Evolutionary conservation across 2,329 filamentous ascomycete species (phyloP).

Genomic region (Paracorniculantispora psalliotae): DNA sequence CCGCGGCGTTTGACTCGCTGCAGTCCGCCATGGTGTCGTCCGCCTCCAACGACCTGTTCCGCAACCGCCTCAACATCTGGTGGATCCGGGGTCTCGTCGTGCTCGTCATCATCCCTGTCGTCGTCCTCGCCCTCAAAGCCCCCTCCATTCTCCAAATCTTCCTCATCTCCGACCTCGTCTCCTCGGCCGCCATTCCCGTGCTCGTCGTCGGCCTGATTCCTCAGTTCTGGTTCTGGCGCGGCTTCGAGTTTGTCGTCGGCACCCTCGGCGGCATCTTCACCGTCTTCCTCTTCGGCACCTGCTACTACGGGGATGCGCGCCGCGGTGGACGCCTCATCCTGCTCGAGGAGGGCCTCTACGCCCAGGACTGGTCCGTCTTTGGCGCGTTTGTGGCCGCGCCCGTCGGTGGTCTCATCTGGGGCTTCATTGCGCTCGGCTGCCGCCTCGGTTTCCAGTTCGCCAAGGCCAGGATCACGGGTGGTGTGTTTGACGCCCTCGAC

Average conservation of each 20-base stretch:
- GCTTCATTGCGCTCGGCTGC: slow-evolving; percentile 54
- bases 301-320: slow-evolving; percentile 67
- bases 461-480: slow-evolving; percentile 52
- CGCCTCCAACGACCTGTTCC: slow-evolving; percentile 78
- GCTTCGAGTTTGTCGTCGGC: slow-evolving; percentile 74
- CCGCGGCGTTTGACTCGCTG: slow-evolving; percentile 73
- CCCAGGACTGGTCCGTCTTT: slow-evolving; percentile 74
- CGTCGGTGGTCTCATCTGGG: slow-evolving; percentile 69
- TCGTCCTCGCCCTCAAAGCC: slow-evolving; percentile 68
- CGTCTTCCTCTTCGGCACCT: slow-evolving; percentile 74
- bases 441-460: slow-evolving; percentile 56
- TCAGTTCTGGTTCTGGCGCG: slow-evolving; percentile 70
- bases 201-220: slow-evolving; percentile 67
- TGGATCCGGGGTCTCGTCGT: slow-evolving; percentile 66
- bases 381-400: slow-evolving; percentile 79
- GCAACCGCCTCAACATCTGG: slow-evolving; percentile 74
- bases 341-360: slow-evolving; percentile 68
- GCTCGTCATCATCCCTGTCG: slow-evolving; percentile 66
- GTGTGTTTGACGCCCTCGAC: slow-evolving; percentile 64
- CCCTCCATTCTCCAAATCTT: slow-evolving; percentile 77
- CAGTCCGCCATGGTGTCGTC: slow-evolving; percentile 84
- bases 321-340: slow-evolving; percentile 64
- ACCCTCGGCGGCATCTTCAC: slow-evolving; percentile 72
- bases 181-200: slow-evolving; percentile 69
- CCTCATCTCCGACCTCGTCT: slow-evolving; percentile 75